phyloP scores from a whole-genome alignment of 768 basidiomycete genomes.

The Piloderma croceum region DNA sequence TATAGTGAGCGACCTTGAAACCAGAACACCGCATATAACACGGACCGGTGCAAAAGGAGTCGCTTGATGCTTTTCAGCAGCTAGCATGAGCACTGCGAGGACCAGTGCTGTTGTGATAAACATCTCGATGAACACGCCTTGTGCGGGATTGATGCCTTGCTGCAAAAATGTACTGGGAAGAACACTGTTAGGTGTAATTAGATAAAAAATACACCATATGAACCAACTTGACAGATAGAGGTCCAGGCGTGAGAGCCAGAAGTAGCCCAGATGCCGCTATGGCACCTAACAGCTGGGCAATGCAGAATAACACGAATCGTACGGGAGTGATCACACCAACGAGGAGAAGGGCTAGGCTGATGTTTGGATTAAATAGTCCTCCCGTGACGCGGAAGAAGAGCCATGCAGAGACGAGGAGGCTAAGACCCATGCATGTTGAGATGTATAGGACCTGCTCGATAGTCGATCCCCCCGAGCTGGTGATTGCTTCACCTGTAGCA shows the following conservation, averaged over 20 bases:
- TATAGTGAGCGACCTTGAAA: background rate
- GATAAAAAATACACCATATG: background rate
- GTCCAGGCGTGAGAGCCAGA: conserved; percentile 47
- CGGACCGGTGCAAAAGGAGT: conserved; percentile 70
- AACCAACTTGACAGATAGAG: conserved; percentile 50
- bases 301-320: conserved; percentile 52
- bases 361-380: conserved; percentile 61
- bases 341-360: conserved; percentile 55
- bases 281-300: conserved; percentile 58
- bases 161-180: conserved; percentile 41
- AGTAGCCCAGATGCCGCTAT: conserved; percentile 56
- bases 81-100: conserved; percentile 65
- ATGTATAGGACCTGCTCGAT: conserved; percentile 49
- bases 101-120: conserved; percentile 58
- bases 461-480: conserved; percentile 19
- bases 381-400: conserved; percentile 61
- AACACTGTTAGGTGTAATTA: conserved; percentile 3
- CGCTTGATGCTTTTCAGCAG: conserved; percentile 60
- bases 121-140: conserved; percentile 69
- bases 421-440: conserved; percentile 54
- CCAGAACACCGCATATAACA: conserved; percentile 6
- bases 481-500: conserved; percentile 32
- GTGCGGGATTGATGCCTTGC: conserved; percentile 42
- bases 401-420: conserved; percentile 61
- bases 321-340: conserved; percentile 49